These are phyloP conservation scores for Alternaria panax DNA, from an alignment of 2,329 filamentous ascomycete species.

Conservation along the genomic window DNA sequence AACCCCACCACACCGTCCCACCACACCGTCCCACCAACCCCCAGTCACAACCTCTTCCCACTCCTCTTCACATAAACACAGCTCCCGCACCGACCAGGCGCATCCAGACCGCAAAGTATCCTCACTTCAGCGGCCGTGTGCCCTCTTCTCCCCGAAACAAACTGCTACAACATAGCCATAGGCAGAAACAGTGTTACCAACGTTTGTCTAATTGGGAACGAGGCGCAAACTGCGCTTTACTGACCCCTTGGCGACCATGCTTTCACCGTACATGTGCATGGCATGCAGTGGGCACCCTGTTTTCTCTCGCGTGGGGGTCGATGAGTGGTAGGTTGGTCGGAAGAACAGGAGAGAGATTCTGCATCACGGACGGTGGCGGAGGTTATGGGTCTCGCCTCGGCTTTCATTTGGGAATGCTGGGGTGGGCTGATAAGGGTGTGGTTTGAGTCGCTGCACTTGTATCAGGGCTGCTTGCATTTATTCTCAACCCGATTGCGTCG, in stretches of 20 bases:
- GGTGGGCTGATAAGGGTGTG: not conserved
- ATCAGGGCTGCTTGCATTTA: not conserved
- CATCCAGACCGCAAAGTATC: not conserved
- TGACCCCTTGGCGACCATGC: not conserved
- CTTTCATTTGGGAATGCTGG: not conserved
- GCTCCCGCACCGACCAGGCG: not conserved
- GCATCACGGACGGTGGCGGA: not conserved
- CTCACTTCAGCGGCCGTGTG: not conserved
- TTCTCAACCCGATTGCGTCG: not conserved
- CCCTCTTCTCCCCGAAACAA: not conserved
- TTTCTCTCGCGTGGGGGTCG: not conserved
- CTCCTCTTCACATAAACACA: not conserved
- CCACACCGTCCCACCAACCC: not conserved
- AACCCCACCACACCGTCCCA: not conserved
- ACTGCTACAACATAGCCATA: not conserved
- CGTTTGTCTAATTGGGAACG: not conserved
- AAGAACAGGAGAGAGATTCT: not conserved
- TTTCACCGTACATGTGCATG: not conserved
- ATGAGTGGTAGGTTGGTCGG: not conserved
- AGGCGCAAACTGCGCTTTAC: not conserved
- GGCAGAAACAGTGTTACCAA: not conserved
- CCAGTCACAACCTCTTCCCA: not conserved
- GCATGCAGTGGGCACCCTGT: not conserved
- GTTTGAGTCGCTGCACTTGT: not conserved
- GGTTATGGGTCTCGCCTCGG: not conserved